Conservation (phyloP, 805 yeast species). For the Suhomyces sp. region DNA sequence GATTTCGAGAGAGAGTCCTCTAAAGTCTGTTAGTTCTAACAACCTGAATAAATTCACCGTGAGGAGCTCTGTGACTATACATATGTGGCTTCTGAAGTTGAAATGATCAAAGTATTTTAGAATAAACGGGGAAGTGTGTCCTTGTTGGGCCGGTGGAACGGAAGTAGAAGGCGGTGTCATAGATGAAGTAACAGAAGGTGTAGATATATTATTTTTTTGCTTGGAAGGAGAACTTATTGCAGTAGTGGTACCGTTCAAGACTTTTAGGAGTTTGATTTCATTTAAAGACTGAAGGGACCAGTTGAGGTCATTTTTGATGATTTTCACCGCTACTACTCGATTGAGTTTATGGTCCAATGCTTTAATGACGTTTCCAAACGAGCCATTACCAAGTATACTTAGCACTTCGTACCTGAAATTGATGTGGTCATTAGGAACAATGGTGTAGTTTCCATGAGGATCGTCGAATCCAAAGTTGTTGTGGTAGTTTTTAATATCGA, state of each 20-base stretch:
- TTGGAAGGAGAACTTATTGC: neutral
- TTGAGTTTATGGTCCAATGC: conserved; percentile 62
- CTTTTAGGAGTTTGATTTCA: conserved; percentile 67
- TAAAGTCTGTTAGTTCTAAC: conserved; percentile 47
- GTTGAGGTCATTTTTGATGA: conserved; percentile 68
- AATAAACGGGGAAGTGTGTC: conserved; percentile 1
- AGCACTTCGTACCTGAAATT: conserved; percentile 69
- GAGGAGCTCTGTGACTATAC: conserved; percentile 72
- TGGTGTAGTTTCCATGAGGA: conserved; percentile 56
- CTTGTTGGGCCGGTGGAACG: neutral
- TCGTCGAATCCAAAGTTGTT: conserved; percentile 75
- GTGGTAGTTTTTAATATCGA: conserved; percentile 37
- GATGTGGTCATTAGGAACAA: conserved; percentile 63
- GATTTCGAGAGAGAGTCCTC: conserved; percentile 45
- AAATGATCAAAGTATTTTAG: conserved; percentile 59
- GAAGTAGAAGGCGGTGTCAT: neutral
- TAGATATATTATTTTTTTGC: no score
- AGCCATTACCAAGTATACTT: conserved; percentile 66
- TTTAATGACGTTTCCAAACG: conserved; percentile 75
- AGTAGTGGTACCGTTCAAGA: conserved; percentile 28
- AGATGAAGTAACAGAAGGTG: neutral
- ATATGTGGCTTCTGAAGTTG: conserved; percentile 76
- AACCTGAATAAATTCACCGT: conserved; percentile 65
- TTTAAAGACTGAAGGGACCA: conserved; percentile 76
- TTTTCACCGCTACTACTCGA: conserved; percentile 67